Percentiles rank a stretch among this genome's conserved stretches.
These are phyloP conservation scores for Vanderwaltozyma yarrowii DNA, from an alignment of 805 yeast genomes.

Conservation along the genomic window DNA sequence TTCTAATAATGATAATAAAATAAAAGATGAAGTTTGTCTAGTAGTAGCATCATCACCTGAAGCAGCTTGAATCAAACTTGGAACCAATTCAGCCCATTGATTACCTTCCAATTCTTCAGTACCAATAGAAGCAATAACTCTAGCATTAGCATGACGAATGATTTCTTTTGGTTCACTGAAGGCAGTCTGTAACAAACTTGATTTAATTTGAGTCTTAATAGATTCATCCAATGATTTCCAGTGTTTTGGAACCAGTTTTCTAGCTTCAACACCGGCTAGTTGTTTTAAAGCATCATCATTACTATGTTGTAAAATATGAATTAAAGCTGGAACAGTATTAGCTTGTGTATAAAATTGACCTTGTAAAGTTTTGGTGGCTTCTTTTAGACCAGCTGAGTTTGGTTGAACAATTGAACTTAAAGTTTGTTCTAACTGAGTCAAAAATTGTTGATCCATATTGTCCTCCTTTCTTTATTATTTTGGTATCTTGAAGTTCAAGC, in stretches of 20 bases:
- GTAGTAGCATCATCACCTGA: slow-evolving; percentile 43
- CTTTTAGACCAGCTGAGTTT: slow-evolving; percentile 70
- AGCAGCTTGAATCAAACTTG: slow-evolving; percentile 59
- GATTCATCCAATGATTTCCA: slow-evolving; percentile 47
- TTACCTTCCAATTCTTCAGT: slow-evolving; percentile 57
- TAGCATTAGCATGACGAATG: slow-evolving; percentile 81
- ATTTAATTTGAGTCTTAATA: slow-evolving; percentile 51
- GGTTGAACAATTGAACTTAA: slow-evolving; percentile 72
- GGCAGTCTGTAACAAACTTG: slow-evolving; percentile 57
- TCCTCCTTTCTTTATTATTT: neutral
- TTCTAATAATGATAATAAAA: slow-evolving; percentile 70
- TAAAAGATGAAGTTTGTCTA: slow-evolving; percentile 76
- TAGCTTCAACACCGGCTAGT: slow-evolving; percentile 92
- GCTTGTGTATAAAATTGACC: slow-evolving; percentile 65
- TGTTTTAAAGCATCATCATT: slow-evolving; percentile 67
- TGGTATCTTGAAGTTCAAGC: too few species aligned
- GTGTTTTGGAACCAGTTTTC: slow-evolving; percentile 63
- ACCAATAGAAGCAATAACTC: slow-evolving; percentile 82
- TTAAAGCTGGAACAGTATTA: slow-evolving; percentile 66
- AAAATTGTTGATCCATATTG: slow-evolving; percentile 59
- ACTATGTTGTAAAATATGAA: slow-evolving; percentile 68
- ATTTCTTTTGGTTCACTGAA: slow-evolving; percentile 51
- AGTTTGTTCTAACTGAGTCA: slow-evolving; percentile 65
- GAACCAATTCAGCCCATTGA: slow-evolving; percentile 71
- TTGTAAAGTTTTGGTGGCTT: slow-evolving; percentile 66